Conservation (phyloP, 2,329 filamentous ascomycete species). For the Clarireedia sp. region DNA sequence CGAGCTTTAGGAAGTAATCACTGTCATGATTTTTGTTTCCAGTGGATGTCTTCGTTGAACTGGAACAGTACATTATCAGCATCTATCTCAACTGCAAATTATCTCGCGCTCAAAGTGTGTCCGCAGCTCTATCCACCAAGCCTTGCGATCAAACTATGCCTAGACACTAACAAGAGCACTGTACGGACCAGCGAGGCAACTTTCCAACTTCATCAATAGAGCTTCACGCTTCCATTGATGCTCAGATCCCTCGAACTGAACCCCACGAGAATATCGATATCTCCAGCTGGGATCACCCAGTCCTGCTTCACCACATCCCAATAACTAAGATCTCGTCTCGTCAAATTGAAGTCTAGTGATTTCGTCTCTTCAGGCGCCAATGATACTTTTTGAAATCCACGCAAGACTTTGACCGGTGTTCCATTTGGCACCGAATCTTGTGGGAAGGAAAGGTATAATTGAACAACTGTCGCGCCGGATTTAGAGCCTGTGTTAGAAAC, state of each 20-base stretch:
- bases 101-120: too few species aligned
- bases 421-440: not conserved
- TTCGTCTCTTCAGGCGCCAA: constrained; percentile 58
- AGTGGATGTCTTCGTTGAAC: too few species aligned
- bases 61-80: too few species aligned
- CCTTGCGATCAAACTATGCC: too few species aligned
- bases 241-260: constrained; percentile 17
- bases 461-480: constrained; percentile 24
- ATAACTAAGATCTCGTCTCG: constrained; percentile 72
- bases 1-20: too few species aligned
- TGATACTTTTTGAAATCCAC: constrained; percentile 68
- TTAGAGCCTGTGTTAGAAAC: constrained; percentile 44
- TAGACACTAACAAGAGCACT: too few species aligned
- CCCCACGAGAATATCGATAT: constrained; percentile 16
- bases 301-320: constrained; percentile 73
- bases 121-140: too few species aligned
- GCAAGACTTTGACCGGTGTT: constrained; percentile 49
- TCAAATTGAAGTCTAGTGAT: constrained; percentile 60
- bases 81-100: too few species aligned
- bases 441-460: constrained; percentile 28
- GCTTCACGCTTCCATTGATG: too few species aligned
- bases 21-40: too few species aligned
- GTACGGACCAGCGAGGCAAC: too few species aligned
- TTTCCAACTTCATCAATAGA: too few species aligned
- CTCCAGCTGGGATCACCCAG: constrained; percentile 49